A percentile compares a stretch with the other conserved stretches of the same genome.
phyloP scores from a whole-genome alignment of 1,284 basidiomycete genomes.

The Microbotryum intermedium region DNA sequence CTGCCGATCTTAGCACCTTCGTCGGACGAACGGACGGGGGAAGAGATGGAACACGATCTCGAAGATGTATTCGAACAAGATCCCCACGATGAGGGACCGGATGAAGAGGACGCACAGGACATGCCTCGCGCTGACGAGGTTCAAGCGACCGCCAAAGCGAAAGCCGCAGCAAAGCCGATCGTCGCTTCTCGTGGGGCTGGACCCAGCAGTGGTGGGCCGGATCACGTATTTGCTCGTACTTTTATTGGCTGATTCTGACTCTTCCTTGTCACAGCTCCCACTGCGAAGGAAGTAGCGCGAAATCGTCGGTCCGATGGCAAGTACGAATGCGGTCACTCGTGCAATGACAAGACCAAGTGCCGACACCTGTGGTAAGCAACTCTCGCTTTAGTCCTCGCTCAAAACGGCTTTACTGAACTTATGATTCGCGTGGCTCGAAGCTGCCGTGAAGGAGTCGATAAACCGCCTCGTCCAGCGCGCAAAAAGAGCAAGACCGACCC shows the following conservation, averaged over 20 bases:
- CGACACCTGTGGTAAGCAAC: constrained; percentile 35
- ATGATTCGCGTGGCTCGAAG: background rate
- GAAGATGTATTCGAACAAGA: background rate
- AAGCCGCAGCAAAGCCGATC: background rate
- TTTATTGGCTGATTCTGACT: no score
- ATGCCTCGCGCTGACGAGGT: background rate
- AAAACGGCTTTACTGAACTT: background rate
- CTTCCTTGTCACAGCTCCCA: background rate
- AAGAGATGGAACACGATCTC: background rate
- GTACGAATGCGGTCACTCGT: constrained; percentile 29
- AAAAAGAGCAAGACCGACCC: background rate
- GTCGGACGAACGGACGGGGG: background rate
- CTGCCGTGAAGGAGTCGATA: constrained; percentile 24
- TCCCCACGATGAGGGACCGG: background rate
- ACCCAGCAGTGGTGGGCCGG: background rate
- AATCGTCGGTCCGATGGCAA: constrained; percentile 22
- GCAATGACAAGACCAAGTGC: constrained; percentile 33
- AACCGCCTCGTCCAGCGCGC: constrained; percentile 6
- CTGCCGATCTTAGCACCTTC: constrained; percentile 7
- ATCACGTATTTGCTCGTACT: no score
- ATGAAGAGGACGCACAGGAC: background rate
- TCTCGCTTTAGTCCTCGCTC: no score
- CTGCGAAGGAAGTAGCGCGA: background rate
- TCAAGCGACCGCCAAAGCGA: background rate
- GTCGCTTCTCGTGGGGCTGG: background rate